A percentile compares a stretch with the other conserved stretches of the same genome.
Evolutionary conservation across 768 basidiomycete genomes (phyloP).

Genomic region (Lactarius deliciosus): DNA sequence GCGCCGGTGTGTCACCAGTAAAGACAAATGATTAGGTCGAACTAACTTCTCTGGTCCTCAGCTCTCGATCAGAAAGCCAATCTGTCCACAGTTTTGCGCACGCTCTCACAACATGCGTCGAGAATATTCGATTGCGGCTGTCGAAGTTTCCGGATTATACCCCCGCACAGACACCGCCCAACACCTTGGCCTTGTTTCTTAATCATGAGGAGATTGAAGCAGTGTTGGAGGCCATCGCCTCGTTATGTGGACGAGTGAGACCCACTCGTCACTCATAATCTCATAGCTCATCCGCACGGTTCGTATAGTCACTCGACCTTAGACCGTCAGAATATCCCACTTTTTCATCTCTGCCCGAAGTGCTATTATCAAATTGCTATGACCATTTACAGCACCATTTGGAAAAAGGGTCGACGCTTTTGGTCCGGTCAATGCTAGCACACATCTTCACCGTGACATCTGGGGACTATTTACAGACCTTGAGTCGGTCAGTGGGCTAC

Average conservation of each 20-base stretch:
- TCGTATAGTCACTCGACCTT: conserved; percentile 23
- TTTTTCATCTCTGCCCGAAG: conserved; percentile 38
- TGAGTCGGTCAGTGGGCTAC: conserved; percentile 63
- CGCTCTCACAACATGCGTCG: conserved; percentile 32
- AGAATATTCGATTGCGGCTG: conserved; percentile 31
- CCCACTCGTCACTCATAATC: neutral
- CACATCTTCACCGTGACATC: conserved; percentile 68
- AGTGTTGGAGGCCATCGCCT: conserved; percentile 46
- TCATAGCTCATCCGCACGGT: neutral
- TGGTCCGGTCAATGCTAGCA: conserved; percentile 56
- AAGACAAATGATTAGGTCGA: neutral
- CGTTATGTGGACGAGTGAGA: conserved; percentile 60
- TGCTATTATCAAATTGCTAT: conserved; percentile 63
- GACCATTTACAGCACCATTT: conserved; percentile 52
- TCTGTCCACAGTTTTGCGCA: conserved; percentile 36
- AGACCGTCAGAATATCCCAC: conserved; percentile 26
- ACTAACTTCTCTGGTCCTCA: conserved; percentile 1
- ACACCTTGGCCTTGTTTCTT: conserved; percentile 32
- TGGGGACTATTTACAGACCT: conserved; percentile 55
- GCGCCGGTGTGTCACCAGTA: conserved; percentile 42
- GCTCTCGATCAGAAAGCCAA: conserved; percentile 22
- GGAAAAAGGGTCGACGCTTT: conserved; percentile 49
- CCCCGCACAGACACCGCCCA: conserved; percentile 9
- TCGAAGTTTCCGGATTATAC: conserved; percentile 18
- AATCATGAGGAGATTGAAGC: conserved; percentile 32